A percentile compares a stretch with the other conserved stretches of the same genome.
These are phyloP conservation scores for Arabidopsis arenosa DNA, from an alignment of 345 rosid species.

Conservation along the genomic window DNA sequence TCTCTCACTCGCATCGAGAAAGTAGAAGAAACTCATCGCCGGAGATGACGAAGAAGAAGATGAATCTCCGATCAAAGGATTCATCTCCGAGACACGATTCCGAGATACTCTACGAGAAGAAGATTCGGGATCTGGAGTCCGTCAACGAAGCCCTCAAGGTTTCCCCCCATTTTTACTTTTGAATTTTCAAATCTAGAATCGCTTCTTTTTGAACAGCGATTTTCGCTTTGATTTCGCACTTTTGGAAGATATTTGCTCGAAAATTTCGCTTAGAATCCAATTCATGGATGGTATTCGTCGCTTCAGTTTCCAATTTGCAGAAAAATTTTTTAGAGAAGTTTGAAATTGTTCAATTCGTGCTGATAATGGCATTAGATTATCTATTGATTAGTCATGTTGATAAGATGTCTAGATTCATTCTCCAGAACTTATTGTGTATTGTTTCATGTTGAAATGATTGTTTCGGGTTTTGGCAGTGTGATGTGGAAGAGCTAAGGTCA, in stretches of 20 bases:
- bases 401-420: background rate
- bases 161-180: background rate
- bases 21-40: slow-evolving; percentile 11
- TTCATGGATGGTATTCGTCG: background rate
- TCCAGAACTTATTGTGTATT: too few relatives aligned
- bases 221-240: background rate
- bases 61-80: slow-evolving; percentile 63
- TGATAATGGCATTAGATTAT: slow-evolving; percentile 18
- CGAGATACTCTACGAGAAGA: slow-evolving; percentile 47
- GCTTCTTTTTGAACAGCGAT: background rate
- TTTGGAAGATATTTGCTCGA: background rate
- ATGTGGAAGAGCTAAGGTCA: slow-evolving; percentile 63
- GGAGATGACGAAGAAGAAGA: slow-evolving; percentile 61
- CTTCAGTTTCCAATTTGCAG: slow-evolving; percentile 2
- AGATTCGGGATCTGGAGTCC: slow-evolving; percentile 67
- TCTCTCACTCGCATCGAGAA: slow-evolving; percentile 12
- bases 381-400: too few relatives aligned
- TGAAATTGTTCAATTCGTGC: background rate
- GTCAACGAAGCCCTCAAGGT: slow-evolving; percentile 62
- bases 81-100: slow-evolving; percentile 46
- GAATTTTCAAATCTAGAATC: background rate
- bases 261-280: background rate
- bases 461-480: slow-evolving; percentile 54
- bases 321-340: background rate
- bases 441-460: background rate